A percentile compares a stretch with the other conserved stretches of the same genome.
These are phyloP conservation scores for Diaporthe australafricana DNA, from an alignment of 2,329 filamentous ascomycete genomes.

Conservation along the genomic window DNA sequence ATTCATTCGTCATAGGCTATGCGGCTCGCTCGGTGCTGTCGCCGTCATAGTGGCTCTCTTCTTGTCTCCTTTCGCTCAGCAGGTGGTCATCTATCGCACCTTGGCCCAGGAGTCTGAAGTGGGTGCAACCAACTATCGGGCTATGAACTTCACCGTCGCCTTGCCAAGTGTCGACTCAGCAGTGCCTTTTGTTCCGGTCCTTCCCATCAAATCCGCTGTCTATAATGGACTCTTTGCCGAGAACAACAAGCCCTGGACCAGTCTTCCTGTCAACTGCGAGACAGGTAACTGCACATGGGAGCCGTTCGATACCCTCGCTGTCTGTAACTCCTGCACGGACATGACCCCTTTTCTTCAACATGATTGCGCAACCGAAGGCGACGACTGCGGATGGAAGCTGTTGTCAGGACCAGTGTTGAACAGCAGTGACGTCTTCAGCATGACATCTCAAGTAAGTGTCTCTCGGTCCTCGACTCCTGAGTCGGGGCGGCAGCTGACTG, in stretches of 20 bases:
- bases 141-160: slow-evolving; percentile 45
- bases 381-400: slow-evolving; percentile 46
- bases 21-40: slow-evolving; percentile 46
- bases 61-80: slow-evolving; percentile 48
- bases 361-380: slow-evolving; percentile 13
- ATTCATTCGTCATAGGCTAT: slow-evolving; percentile 35
- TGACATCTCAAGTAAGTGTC: slow-evolving; percentile 42
- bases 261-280: slow-evolving; percentile 44
- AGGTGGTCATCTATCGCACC: slow-evolving; percentile 46
- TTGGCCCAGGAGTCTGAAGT: slow-evolving; percentile 35
- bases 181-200: slow-evolving; percentile 47
- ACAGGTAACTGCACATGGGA: slow-evolving; percentile 47
- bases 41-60: slow-evolving; percentile 45
- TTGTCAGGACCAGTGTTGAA: slow-evolving; percentile 43
- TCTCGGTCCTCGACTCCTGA: background rate
- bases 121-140: slow-evolving; percentile 44
- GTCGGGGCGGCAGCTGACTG: background rate
- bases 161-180: slow-evolving; percentile 40
- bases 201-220: slow-evolving; percentile 49
- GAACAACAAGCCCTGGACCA: slow-evolving; percentile 44
- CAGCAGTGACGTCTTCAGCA: slow-evolving; percentile 45
- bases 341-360: slow-evolving; percentile 47
- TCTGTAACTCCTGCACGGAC: slow-evolving; percentile 44
- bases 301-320: slow-evolving; percentile 44
- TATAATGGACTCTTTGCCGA: slow-evolving; percentile 50